These are phyloP conservation scores for Tulasnella sp. DNA, from an alignment of 768 basidiomycete species.

Conservation along the genomic window DNA sequence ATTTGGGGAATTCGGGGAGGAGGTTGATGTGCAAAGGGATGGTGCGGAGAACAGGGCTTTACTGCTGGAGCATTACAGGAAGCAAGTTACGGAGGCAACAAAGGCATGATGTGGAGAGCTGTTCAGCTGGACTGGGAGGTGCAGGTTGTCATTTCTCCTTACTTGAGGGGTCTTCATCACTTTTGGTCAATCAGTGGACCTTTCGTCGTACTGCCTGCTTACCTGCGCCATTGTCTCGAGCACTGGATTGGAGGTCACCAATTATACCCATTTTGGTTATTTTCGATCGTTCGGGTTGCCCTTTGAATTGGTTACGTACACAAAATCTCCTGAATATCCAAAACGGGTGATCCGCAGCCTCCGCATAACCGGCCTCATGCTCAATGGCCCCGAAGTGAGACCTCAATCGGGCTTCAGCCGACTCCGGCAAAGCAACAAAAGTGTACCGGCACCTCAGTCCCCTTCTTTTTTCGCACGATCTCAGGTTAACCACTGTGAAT, in stretches of 20 bases:
- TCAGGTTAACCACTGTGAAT: background rate
- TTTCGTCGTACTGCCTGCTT: background rate
- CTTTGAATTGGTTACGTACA: background rate
- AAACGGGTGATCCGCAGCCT: background rate
- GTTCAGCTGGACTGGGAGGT: background rate
- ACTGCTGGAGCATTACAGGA: conserved; percentile 20
- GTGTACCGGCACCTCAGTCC: background rate
- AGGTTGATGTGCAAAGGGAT: background rate
- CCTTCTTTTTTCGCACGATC: background rate
- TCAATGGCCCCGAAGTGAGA: background rate
- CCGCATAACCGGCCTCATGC: background rate
- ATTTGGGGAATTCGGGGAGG: conserved; percentile 15
- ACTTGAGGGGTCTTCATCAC: background rate
- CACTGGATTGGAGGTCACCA: background rate
- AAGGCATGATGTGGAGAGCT: background rate
- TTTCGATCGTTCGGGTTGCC: background rate
- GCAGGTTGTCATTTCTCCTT: background rate
- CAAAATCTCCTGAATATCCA: background rate
- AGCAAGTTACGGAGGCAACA: conserved; percentile 3
- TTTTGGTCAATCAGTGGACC: background rate
- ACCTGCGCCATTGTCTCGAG: background rate
- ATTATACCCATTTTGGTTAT: background rate
- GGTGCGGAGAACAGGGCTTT: background rate
- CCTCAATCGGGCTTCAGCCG: background rate
- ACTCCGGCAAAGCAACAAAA: background rate